Evolutionary conservation across 306 rosid species (phyloP).

Genomic region (Leucaena leucocephala): DNA sequence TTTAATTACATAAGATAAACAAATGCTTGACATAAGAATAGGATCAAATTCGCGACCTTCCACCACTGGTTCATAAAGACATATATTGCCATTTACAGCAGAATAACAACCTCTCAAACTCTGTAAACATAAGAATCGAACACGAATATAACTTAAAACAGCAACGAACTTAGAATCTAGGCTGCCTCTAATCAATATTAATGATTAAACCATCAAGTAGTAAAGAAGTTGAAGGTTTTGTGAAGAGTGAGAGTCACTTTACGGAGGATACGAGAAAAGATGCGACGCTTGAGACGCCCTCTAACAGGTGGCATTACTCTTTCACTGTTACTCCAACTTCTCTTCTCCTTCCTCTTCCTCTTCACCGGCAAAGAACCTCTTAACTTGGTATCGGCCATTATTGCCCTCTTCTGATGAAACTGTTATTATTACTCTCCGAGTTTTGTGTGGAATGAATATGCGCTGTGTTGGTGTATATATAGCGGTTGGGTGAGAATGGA

Average conservation of each 20-base stretch:
- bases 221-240: neutral
- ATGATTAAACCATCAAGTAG: neutral
- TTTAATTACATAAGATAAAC: no score
- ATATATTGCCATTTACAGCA: neutral
- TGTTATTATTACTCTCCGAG: neutral
- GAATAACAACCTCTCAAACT: neutral
- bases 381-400: neutral
- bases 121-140: neutral
- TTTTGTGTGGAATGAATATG: neutral
- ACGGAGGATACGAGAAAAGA: conserved; percentile 6
- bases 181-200: no score
- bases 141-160: neutral
- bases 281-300: conserved; percentile 40
- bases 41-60: no score
- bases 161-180: neutral
- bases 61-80: no score
- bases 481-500: neutral
- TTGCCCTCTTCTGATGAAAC: neutral
- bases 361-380: neutral
- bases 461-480: neutral
- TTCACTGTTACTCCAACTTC: neutral
- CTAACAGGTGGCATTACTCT: conserved; percentile 25
- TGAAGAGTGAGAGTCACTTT: neutral
- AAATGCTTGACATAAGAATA: neutral
- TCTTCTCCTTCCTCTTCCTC: neutral